Evolutionary conservation across 306 rosid species (phyloP), one percentile per base, ranked within the genome.

Genomic region (Quercus mongolica): DNA sequence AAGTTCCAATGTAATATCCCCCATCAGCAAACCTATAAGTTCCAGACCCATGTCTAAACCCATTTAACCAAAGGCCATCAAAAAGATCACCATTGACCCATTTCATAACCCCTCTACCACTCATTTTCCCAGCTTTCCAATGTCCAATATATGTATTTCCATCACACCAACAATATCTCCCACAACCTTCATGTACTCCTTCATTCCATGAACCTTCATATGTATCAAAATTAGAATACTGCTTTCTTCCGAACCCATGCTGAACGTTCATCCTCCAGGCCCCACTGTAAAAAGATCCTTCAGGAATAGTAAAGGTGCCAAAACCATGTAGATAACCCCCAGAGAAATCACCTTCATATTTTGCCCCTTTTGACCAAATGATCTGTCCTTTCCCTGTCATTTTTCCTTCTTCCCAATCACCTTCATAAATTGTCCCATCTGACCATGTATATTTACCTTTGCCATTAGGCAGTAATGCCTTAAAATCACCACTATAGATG

Each of bases 131-230:
- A 56, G 85, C 87, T 78, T 81, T 93, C 99, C 98, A 95, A 77
- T 89, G 87, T 74, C 99, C 99, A 30, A 83, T 77, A 74, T 90
- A 95, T 6, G 78, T 69, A 80, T 88, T 88, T 71, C 98, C 99
- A 67, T 79, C 83, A 33, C 56, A 80, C 99, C 99, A 95, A 56
- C 86, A 80, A 79, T 91, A 93, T 74, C 83, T 88, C 38, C 99
- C 99, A 69, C 86, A 56, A 6, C 99, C 99, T 82, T 93, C 97
- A 30, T 84, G 90, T 20, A 88, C 82, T 79, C 99, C 99, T 85
- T 95, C 99, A 85, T 86, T 95, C 97, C 99, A 95, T 76, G 85
- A 84, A 71, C 99, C 99, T 76, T 95, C 98, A 74, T 93, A 95
- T 73, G 69, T 28, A 84, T 91, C 92, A 33, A 86, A 82, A 88